These are phyloP conservation scores for Xanthoconium stramineum DNA, from an alignment of 768 basidiomycete species.

Conservation along the genomic window DNA sequence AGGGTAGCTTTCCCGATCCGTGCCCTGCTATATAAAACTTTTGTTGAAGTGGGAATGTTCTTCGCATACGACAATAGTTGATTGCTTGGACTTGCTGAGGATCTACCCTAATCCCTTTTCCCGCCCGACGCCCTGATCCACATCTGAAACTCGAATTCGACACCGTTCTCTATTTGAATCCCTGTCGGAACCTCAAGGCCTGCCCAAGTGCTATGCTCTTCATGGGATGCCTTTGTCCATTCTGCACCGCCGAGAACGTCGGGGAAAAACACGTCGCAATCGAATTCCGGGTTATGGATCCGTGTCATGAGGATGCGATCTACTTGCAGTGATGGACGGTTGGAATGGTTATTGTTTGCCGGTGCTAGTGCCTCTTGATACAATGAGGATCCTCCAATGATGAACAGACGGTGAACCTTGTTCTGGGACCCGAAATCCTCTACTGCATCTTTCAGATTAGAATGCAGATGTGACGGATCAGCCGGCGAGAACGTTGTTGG, in stretches of 20 bases:
- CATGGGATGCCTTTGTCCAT: constrained; percentile 62
- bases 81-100: constrained; percentile 1
- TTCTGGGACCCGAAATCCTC: constrained; percentile 7
- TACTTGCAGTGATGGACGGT: constrained; percentile 42
- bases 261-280: constrained; percentile 87
- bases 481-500: neutral
- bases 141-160: constrained; percentile 93
- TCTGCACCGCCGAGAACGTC: constrained; percentile 50
- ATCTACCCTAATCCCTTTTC: neutral
- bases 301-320: constrained; percentile 89
- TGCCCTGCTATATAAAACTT: neutral
- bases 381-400: constrained; percentile 90
- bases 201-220: constrained; percentile 70
- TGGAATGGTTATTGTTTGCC: constrained; percentile 20
- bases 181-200: constrained; percentile 77
- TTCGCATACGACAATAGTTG: neutral
- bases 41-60: neutral
- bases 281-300: constrained; percentile 69
- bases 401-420: constrained; percentile 59
- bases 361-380: constrained; percentile 64
- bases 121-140: constrained; percentile 57
- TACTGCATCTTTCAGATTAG: constrained; percentile 20
- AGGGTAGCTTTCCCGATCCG: constrained; percentile 40
- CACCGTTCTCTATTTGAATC: constrained; percentile 75
- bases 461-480: constrained; percentile 31